Evolutionary conservation across 257 asterid species (phyloP), one percentile per base, ranked within the genome.

Genomic region (Craterostigma plantagineum): DNA sequence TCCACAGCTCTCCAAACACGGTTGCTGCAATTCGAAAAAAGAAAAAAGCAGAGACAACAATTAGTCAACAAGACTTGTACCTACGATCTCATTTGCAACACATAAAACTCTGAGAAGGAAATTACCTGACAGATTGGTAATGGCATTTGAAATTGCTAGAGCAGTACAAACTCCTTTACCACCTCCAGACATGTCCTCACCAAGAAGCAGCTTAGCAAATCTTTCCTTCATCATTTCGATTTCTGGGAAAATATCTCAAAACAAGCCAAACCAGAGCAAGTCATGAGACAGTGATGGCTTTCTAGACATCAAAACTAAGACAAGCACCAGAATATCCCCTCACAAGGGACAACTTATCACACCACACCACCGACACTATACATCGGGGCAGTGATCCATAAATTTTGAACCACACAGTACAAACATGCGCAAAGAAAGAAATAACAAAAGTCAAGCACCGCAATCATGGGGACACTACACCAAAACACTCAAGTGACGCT

Each of bases 171-270:
- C 52, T 81, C 95, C 58, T 81, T 87, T 92, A 87, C 81, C 92
- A 81, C 58, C 44, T 53, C 97, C 95, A 39, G 96, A 86, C 96
- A 82, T 85, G 67, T 85, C 96, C 52, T 85, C 96, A n/a, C 96
- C 96, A 4, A 85, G 79, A 41, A 87, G 82, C 14, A 87, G 71
- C 70, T 87, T 82, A 1, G 92, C 93, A 65, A 87, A 87, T 61
- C 95, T 76, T 52, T 82, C 95, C 58, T 82, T 87, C 95, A 87
- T 87, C 92, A 87, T 61, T 7, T 79, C 95, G 48, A 73, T 73
- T 49, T 83, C 98, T 90, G 54, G 3, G 39, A 50, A n/a, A 42
- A 7, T 34, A 23, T 33, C 45, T 16, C 51, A 16, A 36, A 12
- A 9, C 40, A 9, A 36, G 8, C 12, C 11, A 36, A 36, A 9